phyloP scores from a whole-genome alignment of 768 basidiomycete species.

The Amyloporia xantha region DNA sequence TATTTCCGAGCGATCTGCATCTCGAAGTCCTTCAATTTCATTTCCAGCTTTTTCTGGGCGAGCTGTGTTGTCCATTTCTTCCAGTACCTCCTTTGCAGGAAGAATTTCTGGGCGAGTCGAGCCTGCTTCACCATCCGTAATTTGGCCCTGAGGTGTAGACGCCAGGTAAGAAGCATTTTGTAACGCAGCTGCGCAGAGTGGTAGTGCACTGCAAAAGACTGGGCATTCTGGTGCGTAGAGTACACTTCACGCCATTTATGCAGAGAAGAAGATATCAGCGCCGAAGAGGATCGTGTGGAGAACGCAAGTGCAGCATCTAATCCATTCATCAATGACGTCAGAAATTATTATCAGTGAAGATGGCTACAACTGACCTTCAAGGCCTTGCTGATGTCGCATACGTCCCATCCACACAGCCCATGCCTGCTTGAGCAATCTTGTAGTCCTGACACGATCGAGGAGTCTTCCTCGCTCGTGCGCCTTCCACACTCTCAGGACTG shows the following conservation, averaged over 20 bases:
- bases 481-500: constrained; percentile 59
- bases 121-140: constrained; percentile 49
- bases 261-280: constrained; percentile 30
- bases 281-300: constrained; percentile 37
- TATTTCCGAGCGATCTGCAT: constrained; percentile 27
- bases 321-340: neutral
- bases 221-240: constrained; percentile 39
- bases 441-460: constrained; percentile 44
- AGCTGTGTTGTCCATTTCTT: constrained; percentile 41
- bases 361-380: constrained; percentile 36
- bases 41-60: constrained; percentile 37
- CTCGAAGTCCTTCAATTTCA: constrained; percentile 39
- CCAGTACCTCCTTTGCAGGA: constrained; percentile 43
- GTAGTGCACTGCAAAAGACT: constrained; percentile 43
- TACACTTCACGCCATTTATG: constrained; percentile 40
- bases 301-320: constrained; percentile 48
- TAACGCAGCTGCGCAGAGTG: constrained; percentile 35
- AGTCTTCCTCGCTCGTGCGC: constrained; percentile 57
- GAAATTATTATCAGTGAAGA: neutral
- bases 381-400: constrained; percentile 31
- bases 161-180: constrained; percentile 47
- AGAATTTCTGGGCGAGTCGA: constrained; percentile 43
- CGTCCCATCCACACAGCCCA: constrained; percentile 48
- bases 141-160: constrained; percentile 42
- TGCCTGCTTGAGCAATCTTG: constrained; percentile 37